These are phyloP conservation scores for Porosira glacialis DNA, from an alignment of 352 stramenopile species.

Conservation along the genomic window DNA sequence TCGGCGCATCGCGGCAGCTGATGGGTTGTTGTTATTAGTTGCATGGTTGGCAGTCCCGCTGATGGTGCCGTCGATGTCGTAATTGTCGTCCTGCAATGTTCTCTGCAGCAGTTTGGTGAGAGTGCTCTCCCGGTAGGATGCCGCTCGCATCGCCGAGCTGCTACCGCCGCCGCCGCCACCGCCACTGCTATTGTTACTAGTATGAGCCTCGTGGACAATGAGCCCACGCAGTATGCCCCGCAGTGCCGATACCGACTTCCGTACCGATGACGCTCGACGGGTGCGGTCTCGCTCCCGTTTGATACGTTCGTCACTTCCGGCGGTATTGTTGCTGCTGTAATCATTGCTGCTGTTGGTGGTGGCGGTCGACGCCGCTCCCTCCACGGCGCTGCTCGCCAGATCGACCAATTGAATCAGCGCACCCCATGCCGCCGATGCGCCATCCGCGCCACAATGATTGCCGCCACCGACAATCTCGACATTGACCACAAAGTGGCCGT, in stretches of 20 bases:
- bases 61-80: no score
- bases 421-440: no score
- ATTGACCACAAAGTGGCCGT: conserved; percentile 61
- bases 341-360: no score
- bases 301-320: no score
- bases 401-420: conserved; percentile 61
- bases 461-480: conserved; percentile 34
- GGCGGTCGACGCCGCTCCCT: background rate
- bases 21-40: conserved; percentile 6
- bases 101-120: conserved; percentile 76
- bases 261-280: no score
- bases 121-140: conserved; percentile 67
- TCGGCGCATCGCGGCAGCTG: no score
- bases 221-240: conserved; percentile 51
- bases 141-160: conserved; percentile 14
- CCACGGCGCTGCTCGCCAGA: conserved; percentile 29
- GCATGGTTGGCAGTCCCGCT: no score
- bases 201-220: conserved; percentile 22
- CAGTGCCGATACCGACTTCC: conserved; percentile 58
- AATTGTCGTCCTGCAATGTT: conserved; percentile 56
- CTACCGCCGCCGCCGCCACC: no score
- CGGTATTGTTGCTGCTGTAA: no score
- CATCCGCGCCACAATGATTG: conserved; percentile 24
- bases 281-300: no score
- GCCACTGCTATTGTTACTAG: no score